A percentile compares a stretch with the other conserved stretches of the same genome.
phyloP scores from a whole-genome alignment of 1,284 basidiomycete genomes.

The Moesziomyces parantarcticus region DNA sequence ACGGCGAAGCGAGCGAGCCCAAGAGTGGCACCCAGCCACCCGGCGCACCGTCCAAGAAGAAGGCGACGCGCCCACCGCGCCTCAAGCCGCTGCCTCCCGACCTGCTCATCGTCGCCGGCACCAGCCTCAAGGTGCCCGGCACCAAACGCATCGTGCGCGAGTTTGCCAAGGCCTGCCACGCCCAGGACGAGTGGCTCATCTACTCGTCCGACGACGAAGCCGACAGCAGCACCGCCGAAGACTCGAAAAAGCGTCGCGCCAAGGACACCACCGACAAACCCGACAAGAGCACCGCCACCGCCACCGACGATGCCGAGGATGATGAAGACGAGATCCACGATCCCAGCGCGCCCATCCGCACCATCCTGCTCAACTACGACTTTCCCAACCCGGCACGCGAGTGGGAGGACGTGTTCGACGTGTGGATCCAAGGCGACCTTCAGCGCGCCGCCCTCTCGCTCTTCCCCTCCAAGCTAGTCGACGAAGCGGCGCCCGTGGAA shows the following conservation, averaged over 20 bases:
- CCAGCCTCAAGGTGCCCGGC: slow-evolving; percentile 92
- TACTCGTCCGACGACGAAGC: slow-evolving; percentile 52
- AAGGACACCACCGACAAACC: slow-evolving; percentile 12
- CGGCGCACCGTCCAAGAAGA: slow-evolving; percentile 27
- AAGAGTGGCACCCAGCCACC: slow-evolving; percentile 34
- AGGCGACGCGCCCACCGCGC: slow-evolving; percentile 30
- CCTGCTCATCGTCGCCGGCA: slow-evolving; percentile 93
- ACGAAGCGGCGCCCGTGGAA: slow-evolving; percentile 14
- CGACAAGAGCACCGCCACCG: neutral
- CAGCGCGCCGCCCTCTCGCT: slow-evolving; percentile 71
- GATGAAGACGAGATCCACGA: slow-evolving; percentile 47
- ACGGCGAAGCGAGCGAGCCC: slow-evolving; percentile 10
- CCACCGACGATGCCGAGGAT: slow-evolving; percentile 10
- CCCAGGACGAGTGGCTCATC: slow-evolving; percentile 59
- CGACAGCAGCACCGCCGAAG: slow-evolving; percentile 45
- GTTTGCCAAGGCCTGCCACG: slow-evolving; percentile 84
- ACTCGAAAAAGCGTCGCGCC: slow-evolving; percentile 31
- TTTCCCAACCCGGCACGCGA: slow-evolving; percentile 85
- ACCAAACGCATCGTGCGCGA: slow-evolving; percentile 92
- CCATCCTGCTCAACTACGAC: slow-evolving; percentile 87
- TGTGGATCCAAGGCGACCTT: slow-evolving; percentile 89
- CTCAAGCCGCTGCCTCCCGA: slow-evolving; percentile 75
- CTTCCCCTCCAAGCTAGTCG: slow-evolving; percentile 27
- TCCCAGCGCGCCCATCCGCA: slow-evolving; percentile 72
- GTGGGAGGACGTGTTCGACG: slow-evolving; percentile 91